These are phyloP conservation scores for Myxozyma udenii DNA, from an alignment of 805 yeast species.

Conservation along the genomic window DNA sequence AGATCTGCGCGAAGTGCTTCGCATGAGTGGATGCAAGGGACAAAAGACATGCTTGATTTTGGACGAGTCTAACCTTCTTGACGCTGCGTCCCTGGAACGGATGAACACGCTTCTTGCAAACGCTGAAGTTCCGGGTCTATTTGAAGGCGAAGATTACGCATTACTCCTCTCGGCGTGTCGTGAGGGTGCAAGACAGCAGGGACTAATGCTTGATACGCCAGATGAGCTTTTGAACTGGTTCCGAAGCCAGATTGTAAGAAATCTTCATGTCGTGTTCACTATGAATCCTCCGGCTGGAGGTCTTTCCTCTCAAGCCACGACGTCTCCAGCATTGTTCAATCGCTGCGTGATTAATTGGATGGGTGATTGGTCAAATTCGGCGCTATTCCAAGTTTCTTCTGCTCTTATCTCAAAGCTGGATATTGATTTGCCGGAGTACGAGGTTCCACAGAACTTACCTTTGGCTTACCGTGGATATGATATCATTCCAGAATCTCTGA, in stretches of 20 bases:
- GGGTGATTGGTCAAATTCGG: slow-evolving; percentile 69
- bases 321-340: slow-evolving; percentile 87
- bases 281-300: slow-evolving; percentile 52
- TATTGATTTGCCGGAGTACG: slow-evolving; percentile 48
- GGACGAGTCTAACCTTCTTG: slow-evolving; percentile 75
- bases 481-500: slow-evolving; percentile 19
- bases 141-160: slow-evolving; percentile 66
- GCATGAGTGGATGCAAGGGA: slow-evolving; percentile 51
- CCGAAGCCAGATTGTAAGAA: slow-evolving; percentile 57
- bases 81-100: slow-evolving; percentile 77
- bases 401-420: slow-evolving; percentile 48
- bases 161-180: slow-evolving; percentile 53
- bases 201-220: slow-evolving; percentile 59
- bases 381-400: slow-evolving; percentile 52
- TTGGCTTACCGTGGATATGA: slow-evolving; percentile 11
- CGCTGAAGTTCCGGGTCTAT: slow-evolving; percentile 87
- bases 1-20: slow-evolving; percentile 55
- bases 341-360: slow-evolving; percentile 86
- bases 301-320: slow-evolving; percentile 47
- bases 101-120: slow-evolving; percentile 93
- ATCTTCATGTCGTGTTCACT: slow-evolving; percentile 81
- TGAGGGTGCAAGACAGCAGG: slow-evolving; percentile 57
- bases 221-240: slow-evolving; percentile 79
- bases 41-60: slow-evolving; percentile 67
- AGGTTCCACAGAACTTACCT: slow-evolving; percentile 36